Conservation (phyloP, 495 filamentous ascomycete genomes). For the Penicillium maclennaniae region DNA sequence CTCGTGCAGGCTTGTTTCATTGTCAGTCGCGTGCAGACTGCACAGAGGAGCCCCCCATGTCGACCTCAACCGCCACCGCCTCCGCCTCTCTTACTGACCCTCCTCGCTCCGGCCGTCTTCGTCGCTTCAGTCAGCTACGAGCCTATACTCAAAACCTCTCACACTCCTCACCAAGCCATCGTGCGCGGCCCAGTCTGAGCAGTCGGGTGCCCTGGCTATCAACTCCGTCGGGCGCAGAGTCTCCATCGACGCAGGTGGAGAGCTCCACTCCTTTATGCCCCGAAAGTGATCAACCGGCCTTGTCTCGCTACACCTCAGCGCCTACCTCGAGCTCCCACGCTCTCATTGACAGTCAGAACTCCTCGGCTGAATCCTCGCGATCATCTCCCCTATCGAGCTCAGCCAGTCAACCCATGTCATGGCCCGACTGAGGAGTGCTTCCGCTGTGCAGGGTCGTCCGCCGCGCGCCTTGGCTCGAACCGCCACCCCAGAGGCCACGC, state of each 20-base stretch:
- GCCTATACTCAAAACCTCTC: conserved; percentile 61
- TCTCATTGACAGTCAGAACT: conserved; percentile 25
- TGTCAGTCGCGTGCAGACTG: neutral
- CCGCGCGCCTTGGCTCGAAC: conserved; percentile 27
- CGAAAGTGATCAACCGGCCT: conserved; percentile 30
- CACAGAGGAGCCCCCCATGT: conserved; percentile 20
- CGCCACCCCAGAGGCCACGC: conserved; percentile 22
- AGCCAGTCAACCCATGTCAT: conserved; percentile 24
- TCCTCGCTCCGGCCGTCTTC: conserved; percentile 56
- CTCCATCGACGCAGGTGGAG: conserved; percentile 24
- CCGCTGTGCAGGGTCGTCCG: conserved; percentile 23
- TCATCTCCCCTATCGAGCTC: conserved; percentile 31
- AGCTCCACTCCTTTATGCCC: conserved; percentile 32
- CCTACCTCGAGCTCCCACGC: conserved; percentile 28
- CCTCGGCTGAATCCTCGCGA: conserved; percentile 26
- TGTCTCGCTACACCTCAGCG: conserved; percentile 37
- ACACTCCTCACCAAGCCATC: conserved; percentile 25
- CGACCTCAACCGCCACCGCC: conserved; percentile 41
- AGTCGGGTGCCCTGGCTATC: conserved; percentile 39
- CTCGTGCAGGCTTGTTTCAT: neutral
- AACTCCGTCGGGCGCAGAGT: conserved; percentile 20
- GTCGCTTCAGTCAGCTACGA: conserved; percentile 70
- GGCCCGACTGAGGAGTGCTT: conserved; percentile 33
- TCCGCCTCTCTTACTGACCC: conserved; percentile 34
- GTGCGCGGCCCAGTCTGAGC: conserved; percentile 33